Percentiles rank a stretch among this genome's conserved stretches.
Conservation (phyloP, 2,329 filamentous ascomycete genomes). For the Colletotrichum orbiculare region DNA sequence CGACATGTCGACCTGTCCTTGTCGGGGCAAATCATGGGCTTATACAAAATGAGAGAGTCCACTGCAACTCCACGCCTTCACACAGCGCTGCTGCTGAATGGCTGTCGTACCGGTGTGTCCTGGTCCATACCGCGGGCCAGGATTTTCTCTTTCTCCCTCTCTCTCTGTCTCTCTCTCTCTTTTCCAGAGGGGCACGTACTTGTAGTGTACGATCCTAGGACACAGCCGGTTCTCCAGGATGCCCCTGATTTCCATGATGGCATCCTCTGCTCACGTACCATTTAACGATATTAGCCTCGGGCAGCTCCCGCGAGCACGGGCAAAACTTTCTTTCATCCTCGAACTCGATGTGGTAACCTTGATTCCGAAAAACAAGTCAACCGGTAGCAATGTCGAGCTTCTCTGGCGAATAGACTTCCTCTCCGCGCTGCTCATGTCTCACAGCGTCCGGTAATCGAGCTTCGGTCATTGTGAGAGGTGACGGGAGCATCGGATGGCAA, state of each 20-base stretch:
- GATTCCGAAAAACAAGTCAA: no score
- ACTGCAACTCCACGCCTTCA: constrained; percentile 1
- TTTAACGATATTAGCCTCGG: background rate
- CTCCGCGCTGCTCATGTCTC: background rate
- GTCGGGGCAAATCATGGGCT: constrained; percentile 21
- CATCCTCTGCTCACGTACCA: background rate
- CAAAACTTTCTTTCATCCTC: constrained; percentile 3
- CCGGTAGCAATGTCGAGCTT: no score
- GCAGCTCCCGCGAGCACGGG: background rate
- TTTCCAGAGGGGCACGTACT: background rate
- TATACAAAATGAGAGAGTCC: constrained; percentile 11
- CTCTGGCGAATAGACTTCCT: no score
- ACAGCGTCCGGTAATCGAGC: background rate
- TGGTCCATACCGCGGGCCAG: background rate
- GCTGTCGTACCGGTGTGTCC: background rate
- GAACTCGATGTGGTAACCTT: no score
- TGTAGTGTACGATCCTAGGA: constrained; percentile 10
- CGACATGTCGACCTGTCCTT: constrained; percentile 8
- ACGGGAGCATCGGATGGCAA: background rate
- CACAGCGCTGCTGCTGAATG: background rate
- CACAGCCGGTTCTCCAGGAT: constrained; percentile 1
- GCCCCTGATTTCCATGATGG: constrained; percentile 16
- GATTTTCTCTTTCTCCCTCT: no score
- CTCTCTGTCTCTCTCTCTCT: background rate
- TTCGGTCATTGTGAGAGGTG: background rate